Evolutionary conservation across 192 early-diverging fungal genomes (phyloP).

Genomic region (Umbelopsis vinacea): DNA sequence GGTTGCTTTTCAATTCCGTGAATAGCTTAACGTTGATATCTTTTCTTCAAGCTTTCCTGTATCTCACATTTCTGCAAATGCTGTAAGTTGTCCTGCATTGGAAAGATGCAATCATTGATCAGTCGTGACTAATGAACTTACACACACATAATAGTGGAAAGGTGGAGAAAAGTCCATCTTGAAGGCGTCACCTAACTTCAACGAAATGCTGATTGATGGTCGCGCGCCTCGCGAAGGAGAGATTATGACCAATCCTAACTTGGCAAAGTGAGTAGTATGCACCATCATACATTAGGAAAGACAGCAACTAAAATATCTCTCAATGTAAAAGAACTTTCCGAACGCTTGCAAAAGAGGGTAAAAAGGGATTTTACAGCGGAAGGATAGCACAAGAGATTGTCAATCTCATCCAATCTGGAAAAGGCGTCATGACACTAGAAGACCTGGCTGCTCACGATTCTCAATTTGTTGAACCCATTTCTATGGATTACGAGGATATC

Average conservation of each 20-base stretch:
- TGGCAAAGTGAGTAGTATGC: constrained; percentile 49
- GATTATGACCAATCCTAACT: constrained; percentile 61
- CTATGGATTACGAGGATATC: constrained; percentile 61
- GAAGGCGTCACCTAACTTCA: constrained; percentile 34
- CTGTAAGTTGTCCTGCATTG: constrained; percentile 24
- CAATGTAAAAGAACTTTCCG: constrained; percentile 49
- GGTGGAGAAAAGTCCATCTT: neutral
- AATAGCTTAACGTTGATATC: neutral
- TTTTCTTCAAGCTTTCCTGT: constrained; percentile 24
- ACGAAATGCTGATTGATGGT: constrained; percentile 57
- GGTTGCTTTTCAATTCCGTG: neutral
- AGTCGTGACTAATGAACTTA: neutral
- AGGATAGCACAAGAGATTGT: constrained; percentile 70
- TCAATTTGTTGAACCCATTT: constrained; percentile 60
- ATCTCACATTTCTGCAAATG: constrained; percentile 33
- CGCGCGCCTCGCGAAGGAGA: constrained; percentile 64
- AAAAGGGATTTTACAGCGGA: constrained; percentile 72
- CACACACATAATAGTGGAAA: neutral
- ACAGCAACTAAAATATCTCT: too few species aligned
- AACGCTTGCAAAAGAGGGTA: constrained; percentile 62
- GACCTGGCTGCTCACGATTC: constrained; percentile 64
- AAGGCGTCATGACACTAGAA: constrained; percentile 67
- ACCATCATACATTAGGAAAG: too few species aligned
- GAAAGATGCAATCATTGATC: neutral
- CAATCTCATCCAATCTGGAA: constrained; percentile 47